phyloP scores from a whole-genome alignment of 2,329 filamentous ascomycete genomes.

The Tolypocladium album region DNA sequence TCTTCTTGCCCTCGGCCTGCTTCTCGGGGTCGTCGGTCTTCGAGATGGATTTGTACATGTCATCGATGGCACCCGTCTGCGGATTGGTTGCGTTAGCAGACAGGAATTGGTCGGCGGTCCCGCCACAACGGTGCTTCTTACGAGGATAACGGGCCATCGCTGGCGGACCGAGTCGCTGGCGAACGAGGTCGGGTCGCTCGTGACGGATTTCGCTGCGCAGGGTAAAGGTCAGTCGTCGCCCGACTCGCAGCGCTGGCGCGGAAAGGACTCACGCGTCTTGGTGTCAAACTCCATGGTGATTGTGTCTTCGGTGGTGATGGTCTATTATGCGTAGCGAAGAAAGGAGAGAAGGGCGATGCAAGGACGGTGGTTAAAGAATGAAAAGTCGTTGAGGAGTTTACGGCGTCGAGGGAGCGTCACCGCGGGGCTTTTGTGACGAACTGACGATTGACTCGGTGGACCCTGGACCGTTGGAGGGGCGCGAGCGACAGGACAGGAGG shows the following conservation, averaged over 20 bases:
- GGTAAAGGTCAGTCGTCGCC: constrained; percentile 1
- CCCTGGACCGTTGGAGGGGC: neutral
- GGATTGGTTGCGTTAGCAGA: neutral
- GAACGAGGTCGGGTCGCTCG: constrained; percentile 76
- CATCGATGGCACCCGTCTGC: constrained; percentile 86
- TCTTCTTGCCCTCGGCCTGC: constrained; percentile 71
- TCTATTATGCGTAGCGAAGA: neutral
- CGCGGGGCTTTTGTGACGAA: neutral
- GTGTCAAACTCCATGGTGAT: constrained; percentile 62
- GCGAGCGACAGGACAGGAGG: neutral
- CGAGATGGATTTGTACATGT: constrained; percentile 68
- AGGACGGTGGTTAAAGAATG: neutral
- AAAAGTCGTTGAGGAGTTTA: neutral
- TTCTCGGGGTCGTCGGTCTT: constrained; percentile 51
- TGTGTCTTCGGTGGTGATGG: neutral
- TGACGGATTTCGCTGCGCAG: constrained; percentile 60
- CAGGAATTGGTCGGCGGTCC: neutral
- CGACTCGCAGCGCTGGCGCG: constrained; percentile 1
- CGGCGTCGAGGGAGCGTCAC: neutral
- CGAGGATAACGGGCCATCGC: constrained; percentile 89
- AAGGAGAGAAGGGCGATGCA: neutral
- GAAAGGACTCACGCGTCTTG: constrained; percentile 51
- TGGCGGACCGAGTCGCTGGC: constrained; percentile 75
- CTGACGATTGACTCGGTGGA: neutral
- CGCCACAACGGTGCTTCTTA: constrained; percentile 28